Evolutionary conservation across 768 basidiomycete species (phyloP).

Genomic region (Trametes gibbosa): DNA sequence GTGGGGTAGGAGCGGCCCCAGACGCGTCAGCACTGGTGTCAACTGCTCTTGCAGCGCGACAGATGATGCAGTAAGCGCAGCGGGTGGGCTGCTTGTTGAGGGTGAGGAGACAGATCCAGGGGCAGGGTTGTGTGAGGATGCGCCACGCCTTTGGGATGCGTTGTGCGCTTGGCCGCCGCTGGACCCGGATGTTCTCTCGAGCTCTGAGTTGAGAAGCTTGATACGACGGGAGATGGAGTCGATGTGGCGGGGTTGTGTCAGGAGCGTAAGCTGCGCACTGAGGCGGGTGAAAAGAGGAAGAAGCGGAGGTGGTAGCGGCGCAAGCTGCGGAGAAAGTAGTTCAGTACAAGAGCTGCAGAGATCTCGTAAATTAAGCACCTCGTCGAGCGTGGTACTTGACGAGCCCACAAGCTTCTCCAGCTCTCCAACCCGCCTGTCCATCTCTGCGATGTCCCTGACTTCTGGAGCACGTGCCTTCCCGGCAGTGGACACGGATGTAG

Average conservation of each 20-base stretch:
- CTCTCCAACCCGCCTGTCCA: conserved; percentile 82
- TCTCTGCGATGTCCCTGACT: conserved; percentile 56
- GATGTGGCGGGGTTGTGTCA: conserved; percentile 94
- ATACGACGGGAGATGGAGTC: conserved; percentile 93
- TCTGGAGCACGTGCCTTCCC: conserved; percentile 24
- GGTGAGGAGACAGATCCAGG: conserved; percentile 7
- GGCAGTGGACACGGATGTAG: background rate
- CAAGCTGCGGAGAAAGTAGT: conserved; percentile 40
- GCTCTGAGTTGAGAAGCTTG: conserved; percentile 88
- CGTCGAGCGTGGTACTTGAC: conserved; percentile 74
- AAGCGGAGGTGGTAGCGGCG: conserved; percentile 77
- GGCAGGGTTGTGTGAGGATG: conserved; percentile 22
- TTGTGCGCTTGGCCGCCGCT: conserved; percentile 41
- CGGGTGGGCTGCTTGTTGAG: conserved; percentile 1
- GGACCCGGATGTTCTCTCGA: conserved; percentile 69
- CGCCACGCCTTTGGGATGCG: conserved; percentile 33
- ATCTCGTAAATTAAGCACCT: conserved; percentile 47
- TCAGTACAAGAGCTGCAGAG: background rate
- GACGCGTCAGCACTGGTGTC: conserved; percentile 64
- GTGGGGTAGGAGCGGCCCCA: conserved; percentile 72
- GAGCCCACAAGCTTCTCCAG: conserved; percentile 85
- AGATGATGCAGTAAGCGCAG: conserved; percentile 24
- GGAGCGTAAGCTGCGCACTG: conserved; percentile 79
- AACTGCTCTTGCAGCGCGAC: conserved; percentile 53
- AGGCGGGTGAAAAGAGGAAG: conserved; percentile 78